Evolutionary conservation across 352 stramenopile species (phyloP), one percentile per base, ranked within the genome.

Genomic region (Phytopythium mirpurense): DNA sequence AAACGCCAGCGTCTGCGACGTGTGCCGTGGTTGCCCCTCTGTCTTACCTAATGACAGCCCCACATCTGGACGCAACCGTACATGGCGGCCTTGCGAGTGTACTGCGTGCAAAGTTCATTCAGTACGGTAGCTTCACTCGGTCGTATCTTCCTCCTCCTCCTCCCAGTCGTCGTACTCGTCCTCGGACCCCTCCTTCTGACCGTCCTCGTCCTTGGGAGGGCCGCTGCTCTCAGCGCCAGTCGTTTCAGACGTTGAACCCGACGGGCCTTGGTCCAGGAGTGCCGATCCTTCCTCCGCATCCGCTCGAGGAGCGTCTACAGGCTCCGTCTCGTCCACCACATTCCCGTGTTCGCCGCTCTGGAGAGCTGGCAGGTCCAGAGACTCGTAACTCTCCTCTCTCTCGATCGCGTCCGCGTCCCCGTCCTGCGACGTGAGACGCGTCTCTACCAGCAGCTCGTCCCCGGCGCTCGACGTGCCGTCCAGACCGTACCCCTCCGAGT

Each of bases 101-200:
- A n/a, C n/a, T n/a, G n/a, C n/a, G n/a, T n/a, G n/a, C n/a, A n/a
- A n/a, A n/a, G n/a, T n/a, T n/a, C n/a, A n/a, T n/a, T n/a, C n/a
- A n/a, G n/a, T n/a, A n/a, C n/a, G n/a, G n/a, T n/a, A n/a, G n/a
- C n/a, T 21, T 21, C 19, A 43, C 37, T 23, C 6, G 19, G 37
- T 14, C 36, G 18, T 18, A 0, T 7, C 40, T 21, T n/a, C 15
- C 41, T 83, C 70, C 48, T 87, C 76, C 29, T 81, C 72, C 44
- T 87, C 78, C 72, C 72, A 88, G 52, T 88, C 77, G 14, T 82
- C 69, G 11, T 79, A 72, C 15, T 65, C 78, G 46, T 88, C 84
- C 24, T 36, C 32, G 32, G 63, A 74, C 40, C 84, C 74, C 3
- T 86, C 77, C 24, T 57, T 26, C 7, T 21, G 19, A n/a, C n/a